A percentile compares a stretch with the other conserved stretches of the same genome.
These are phyloP conservation scores for Heliamphora pulchella DNA, from an alignment of 179 eudicot species.

Conservation along the genomic window DNA sequence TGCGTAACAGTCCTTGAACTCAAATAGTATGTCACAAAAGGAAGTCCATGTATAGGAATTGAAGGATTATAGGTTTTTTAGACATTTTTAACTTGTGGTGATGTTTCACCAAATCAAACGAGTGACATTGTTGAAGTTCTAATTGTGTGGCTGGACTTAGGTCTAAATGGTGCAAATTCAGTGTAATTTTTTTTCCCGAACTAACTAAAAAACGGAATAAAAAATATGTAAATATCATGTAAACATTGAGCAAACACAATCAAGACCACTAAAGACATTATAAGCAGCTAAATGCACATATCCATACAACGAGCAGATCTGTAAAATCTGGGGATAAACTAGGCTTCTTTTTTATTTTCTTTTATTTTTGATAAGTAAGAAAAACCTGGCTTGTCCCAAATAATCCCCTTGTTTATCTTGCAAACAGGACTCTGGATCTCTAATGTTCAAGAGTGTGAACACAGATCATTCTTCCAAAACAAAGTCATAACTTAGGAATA, in stretches of 20 bases:
- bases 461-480: neutral
- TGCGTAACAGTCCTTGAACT: neutral
- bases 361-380: neutral
- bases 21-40: neutral
- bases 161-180: neutral
- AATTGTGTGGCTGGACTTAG: neutral
- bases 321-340: too few relatives aligned
- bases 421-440: neutral
- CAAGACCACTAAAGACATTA: neutral
- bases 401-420: neutral
- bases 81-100: neutral
- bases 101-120: neutral
- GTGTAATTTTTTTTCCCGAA: too few relatives aligned
- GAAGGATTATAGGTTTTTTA: neutral
- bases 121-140: neutral
- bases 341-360: too few relatives aligned
- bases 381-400: neutral
- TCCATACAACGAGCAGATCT: too few relatives aligned
- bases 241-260: slow-evolving; percentile 10
- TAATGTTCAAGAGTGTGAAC: neutral
- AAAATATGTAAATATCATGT: neutral
- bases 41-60: neutral
- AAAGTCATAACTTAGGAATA: neutral
- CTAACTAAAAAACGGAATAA: neutral
- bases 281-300: neutral